These are phyloP conservation scores for Filobasidium wieringae DNA, from an alignment of 768 basidiomycete genomes.

Conservation along the genomic window DNA sequence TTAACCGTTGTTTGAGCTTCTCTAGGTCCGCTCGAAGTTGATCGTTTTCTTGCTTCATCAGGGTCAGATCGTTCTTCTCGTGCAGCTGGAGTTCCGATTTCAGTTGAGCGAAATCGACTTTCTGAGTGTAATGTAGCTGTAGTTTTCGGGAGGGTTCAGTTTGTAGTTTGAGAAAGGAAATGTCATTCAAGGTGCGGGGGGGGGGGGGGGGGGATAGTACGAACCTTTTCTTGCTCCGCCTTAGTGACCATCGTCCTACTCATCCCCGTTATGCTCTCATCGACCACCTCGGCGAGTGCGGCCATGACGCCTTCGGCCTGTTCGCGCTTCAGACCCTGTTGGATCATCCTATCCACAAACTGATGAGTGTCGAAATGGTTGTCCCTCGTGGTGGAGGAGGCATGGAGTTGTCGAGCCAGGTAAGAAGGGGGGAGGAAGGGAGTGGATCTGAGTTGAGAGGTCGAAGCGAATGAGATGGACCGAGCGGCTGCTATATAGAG, in stretches of 20 bases:
- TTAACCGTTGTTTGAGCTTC: constrained; percentile 81
- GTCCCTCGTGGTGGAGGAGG: not conserved
- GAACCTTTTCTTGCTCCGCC: constrained; percentile 88
- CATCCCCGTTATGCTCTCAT: constrained; percentile 94
- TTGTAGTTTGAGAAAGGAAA: not conserved
- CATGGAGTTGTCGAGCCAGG: not conserved
- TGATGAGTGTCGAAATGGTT: constrained; percentile 87
- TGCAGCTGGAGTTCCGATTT: constrained; percentile 92
- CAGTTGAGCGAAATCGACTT: constrained; percentile 86
- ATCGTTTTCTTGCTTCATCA: constrained; percentile 93
- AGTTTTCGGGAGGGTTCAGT: not conserved
- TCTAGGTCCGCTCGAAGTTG: constrained; percentile 80
- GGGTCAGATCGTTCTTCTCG: constrained; percentile 91
- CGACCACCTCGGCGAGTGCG: constrained; percentile 91
- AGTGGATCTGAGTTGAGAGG: not conserved
- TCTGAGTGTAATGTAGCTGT: constrained; percentile 40
- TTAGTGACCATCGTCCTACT: constrained; percentile 91
- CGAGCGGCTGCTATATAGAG: too few relatives aligned
- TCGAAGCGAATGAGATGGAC: not conserved
- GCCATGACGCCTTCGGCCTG: constrained; percentile 97
- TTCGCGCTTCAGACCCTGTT: constrained; percentile 72
- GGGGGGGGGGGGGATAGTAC: not conserved
- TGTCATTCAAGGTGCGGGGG: not conserved
- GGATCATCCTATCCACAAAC: constrained; percentile 80
- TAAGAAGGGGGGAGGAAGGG: not conserved